Percentiles rank a stretch among this genome's conserved stretches.
Evolutionary conservation across 345 rosid genomes (phyloP).

Genomic region (Arabidopsis suecica): DNA sequence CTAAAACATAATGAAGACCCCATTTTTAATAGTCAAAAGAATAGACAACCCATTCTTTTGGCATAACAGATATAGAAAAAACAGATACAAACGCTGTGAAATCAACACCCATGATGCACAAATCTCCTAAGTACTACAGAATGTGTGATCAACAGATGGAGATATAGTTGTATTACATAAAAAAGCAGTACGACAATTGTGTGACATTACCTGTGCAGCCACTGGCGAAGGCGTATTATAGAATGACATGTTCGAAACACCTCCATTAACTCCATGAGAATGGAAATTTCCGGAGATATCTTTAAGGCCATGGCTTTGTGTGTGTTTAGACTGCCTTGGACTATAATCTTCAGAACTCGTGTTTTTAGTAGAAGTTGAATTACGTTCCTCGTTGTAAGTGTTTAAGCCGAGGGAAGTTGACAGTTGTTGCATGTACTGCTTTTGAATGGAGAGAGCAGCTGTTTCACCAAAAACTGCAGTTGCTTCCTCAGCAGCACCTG

Average conservation of each 20-base stretch:
- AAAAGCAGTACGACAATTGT: background rate
- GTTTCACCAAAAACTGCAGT: slow-evolving; percentile 83
- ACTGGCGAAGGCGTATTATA: slow-evolving; percentile 94
- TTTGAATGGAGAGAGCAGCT: slow-evolving; percentile 85
- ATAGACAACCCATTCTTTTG: slow-evolving; percentile 13
- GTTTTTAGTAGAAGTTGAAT: slow-evolving; percentile 51
- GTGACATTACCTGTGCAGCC: slow-evolving; percentile 68
- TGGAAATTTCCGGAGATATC: slow-evolving; percentile 75
- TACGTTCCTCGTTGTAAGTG: slow-evolving; percentile 63
- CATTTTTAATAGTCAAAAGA: slow-evolving; percentile 2
- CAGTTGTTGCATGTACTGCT: slow-evolving; percentile 66
- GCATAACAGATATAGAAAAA: background rate
- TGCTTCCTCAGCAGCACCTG: slow-evolving; percentile 96
- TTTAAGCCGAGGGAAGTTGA: slow-evolving; percentile 53
- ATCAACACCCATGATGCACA: slow-evolving; percentile 20
- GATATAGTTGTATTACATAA: slow-evolving; percentile 14
- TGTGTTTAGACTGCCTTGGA: slow-evolving; percentile 70
- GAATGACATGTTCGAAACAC: slow-evolving; percentile 65
- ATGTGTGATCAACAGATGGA: slow-evolving; percentile 1
- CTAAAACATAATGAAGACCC: slow-evolving; percentile 18
- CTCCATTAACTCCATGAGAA: slow-evolving; percentile 75
- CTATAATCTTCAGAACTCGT: slow-evolving; percentile 63
- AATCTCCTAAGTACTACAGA: slow-evolving; percentile 20
- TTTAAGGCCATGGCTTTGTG: slow-evolving; percentile 70
- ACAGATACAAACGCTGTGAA: slow-evolving; percentile 12